Evolutionary conservation across 768 basidiomycete species (phyloP).

Genomic region (Myochromella boudieri): DNA sequence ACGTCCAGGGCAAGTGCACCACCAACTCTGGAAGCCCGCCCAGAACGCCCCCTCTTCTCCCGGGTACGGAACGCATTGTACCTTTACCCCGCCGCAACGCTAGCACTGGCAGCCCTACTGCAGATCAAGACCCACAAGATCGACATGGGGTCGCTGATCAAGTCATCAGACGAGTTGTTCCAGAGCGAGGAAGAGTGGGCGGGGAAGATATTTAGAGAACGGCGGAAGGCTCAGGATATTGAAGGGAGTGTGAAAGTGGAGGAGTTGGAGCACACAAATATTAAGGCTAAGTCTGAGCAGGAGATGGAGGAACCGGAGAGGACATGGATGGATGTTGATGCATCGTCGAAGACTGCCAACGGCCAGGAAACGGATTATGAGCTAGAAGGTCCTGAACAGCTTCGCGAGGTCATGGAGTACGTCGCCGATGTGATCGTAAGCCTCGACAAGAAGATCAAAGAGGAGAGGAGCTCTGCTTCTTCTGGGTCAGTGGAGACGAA

Average conservation of each 20-base stretch:
- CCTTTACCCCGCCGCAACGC: slow-evolving; percentile 39
- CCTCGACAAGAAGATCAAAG: slow-evolving; percentile 33
- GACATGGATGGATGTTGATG: slow-evolving; percentile 32
- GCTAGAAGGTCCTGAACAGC: slow-evolving; percentile 45
- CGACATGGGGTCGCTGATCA: slow-evolving; percentile 53
- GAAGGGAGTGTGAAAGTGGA: slow-evolving; percentile 9
- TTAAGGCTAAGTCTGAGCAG: not conserved
- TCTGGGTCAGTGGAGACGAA: slow-evolving; percentile 2
- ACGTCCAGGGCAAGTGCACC: slow-evolving; percentile 6
- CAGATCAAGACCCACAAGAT: slow-evolving; percentile 48
- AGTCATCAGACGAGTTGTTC: slow-evolving; percentile 45
- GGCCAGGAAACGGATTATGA: slow-evolving; percentile 23
- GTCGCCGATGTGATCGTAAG: slow-evolving; percentile 52
- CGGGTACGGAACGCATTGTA: slow-evolving; percentile 42
- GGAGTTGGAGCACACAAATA: not conserved
- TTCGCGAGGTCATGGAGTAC: slow-evolving; percentile 57
- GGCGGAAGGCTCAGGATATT: slow-evolving; percentile 18
- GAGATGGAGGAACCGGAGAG: slow-evolving; percentile 33
- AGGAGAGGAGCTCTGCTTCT: slow-evolving; percentile 9
- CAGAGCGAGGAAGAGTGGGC: slow-evolving; percentile 53
- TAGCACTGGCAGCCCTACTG: slow-evolving; percentile 38
- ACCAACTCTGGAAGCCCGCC: slow-evolving; percentile 1
- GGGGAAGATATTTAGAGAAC: slow-evolving; percentile 41
- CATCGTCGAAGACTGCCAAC: slow-evolving; percentile 19
- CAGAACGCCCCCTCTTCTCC: slow-evolving; percentile 19